Base-by-base conservation (phyloP, 2,329 filamentous ascomycete genomes). In the Tolypocladium nubicola region DNA sequence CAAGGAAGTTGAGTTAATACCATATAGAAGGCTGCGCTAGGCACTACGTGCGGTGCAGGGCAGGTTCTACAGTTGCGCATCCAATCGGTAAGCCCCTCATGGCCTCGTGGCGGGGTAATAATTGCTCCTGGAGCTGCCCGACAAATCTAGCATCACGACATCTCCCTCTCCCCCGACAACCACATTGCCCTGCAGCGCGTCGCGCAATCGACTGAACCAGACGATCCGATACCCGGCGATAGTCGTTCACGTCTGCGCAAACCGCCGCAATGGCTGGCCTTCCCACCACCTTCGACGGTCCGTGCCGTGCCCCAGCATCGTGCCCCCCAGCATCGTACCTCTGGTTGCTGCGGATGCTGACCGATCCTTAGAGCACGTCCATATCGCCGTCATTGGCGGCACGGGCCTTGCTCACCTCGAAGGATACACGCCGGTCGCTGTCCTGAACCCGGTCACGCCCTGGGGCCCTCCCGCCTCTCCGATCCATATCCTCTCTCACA, bases 311-410 rank as follows among this genome's bases (percentile, higher is more conserved):
- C 56, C 37, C 21, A 23, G 4, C 21, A 2, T 21, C 21, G 23
- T 21, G n/a, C 52, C 49, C 52, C 56, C 37, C 21, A 23, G 4
- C 21, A 2, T 21, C 21, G 23, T 21, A 8, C 23, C 21, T 8
- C 10, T 6, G 2, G 11, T n/a, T 6, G 45, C 3, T 7, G 16
- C n/a, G 4, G 54, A 56, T 59, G 56, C 62, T 63, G 54, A 65
- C 55, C 61, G 55, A 53, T 50, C 41, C 26, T 19, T 56, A 88
- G 86, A 79, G 56, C 82, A 86, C 56, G 86, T 95, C 66, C 84
- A 86, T 64, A 94, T 97, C 68, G 93, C 88, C 70, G 88, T 96
- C 57, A 91, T 96, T 64, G 92, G 92, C 72, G 94, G 94, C 66
- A 99, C 94, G 43, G 94, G 94, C 56, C 87, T 99, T 61, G 85